phyloP scores from a whole-genome alignment of 306 rosid species.

The Fragaria ananassa region DNA sequence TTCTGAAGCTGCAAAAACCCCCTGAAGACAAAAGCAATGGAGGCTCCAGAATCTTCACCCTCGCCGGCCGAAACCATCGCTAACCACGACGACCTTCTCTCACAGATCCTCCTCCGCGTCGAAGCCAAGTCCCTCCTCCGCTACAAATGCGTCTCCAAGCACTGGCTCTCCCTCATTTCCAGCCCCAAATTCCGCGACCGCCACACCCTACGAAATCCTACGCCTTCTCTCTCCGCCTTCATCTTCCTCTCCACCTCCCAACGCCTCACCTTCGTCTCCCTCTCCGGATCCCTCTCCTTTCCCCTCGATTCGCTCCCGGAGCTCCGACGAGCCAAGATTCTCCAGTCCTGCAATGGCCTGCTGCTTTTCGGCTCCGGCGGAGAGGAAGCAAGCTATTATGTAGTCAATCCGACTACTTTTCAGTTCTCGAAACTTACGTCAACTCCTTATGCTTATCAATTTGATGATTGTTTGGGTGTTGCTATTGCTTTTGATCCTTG shows the following conservation, averaged over 20 bases:
- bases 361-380: not conserved
- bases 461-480: not conserved
- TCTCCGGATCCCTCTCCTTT: not conserved
- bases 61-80: not conserved
- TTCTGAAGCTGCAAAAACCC: not conserved
- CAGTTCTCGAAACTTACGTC: not conserved
- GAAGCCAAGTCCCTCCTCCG: constrained; percentile 1
- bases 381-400: not conserved
- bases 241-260: not conserved
- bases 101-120: not conserved
- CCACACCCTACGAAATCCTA: not conserved
- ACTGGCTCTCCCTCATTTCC: constrained; percentile 4
- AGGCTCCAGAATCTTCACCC: not conserved
- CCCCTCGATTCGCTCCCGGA: not conserved
- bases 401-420: not conserved
- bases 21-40: not conserved
- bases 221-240: not conserved
- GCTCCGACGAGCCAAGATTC: not conserved
- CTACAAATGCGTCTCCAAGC: constrained; percentile 1
- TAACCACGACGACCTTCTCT: not conserved
- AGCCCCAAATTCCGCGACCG: not conserved
- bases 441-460: not conserved
- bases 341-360: constrained; percentile 16
- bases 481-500: constrained; percentile 4
- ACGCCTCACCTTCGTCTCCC: not conserved